A percentile compares a stretch with the other conserved stretches of the same genome.
Evolutionary conservation across 1,139 yeast species (phyloP).

Genomic region (Dujonia santamariae): DNA sequence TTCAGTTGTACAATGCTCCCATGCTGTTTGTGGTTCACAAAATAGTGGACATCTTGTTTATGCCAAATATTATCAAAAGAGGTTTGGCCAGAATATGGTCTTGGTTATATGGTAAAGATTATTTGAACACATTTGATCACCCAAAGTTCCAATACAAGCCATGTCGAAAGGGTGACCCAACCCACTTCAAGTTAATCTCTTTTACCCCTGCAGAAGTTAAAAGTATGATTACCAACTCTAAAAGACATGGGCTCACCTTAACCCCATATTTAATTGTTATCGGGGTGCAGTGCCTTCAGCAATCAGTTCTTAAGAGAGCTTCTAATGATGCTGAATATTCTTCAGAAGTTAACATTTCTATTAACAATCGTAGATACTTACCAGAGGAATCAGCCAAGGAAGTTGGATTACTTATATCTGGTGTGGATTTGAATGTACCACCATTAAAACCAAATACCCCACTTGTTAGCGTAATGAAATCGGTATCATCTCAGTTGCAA

Average conservation of each 20-base stretch:
- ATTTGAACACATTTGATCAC: slow-evolving; percentile 9
- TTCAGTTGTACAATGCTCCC: slow-evolving; percentile 13
- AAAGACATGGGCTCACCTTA: slow-evolving; percentile 18
- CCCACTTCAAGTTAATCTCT: slow-evolving; percentile 15
- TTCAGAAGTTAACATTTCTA: slow-evolving; percentile 13
- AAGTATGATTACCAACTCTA: slow-evolving; percentile 13
- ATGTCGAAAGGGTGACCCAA: slow-evolving; percentile 8
- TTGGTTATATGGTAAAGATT: too few relatives aligned
- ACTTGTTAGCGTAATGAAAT: slow-evolving; percentile 5
- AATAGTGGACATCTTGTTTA: too few relatives aligned
- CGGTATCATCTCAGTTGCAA: slow-evolving; percentile 10
- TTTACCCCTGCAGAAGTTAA: slow-evolving; percentile 12
- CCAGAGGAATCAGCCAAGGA: slow-evolving; percentile 12
- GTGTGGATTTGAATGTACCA: slow-evolving; percentile 5
- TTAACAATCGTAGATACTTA: slow-evolving; percentile 26
- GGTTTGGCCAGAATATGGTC: too few relatives aligned
- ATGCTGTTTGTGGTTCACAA: slow-evolving; percentile 9
- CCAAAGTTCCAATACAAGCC: slow-evolving; percentile 17
- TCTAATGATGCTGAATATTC: slow-evolving; percentile 12
- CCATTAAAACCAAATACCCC: slow-evolving; percentile 3
- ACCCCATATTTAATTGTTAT: slow-evolving; percentile 24
- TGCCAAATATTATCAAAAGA: too few relatives aligned
- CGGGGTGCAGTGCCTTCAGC: slow-evolving; percentile 19
- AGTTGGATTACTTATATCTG: slow-evolving; percentile 20
- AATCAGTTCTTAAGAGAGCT: slow-evolving; percentile 17